Percentiles rank a stretch among this genome's conserved stretches.
These are phyloP conservation scores for Solanum virginianum DNA, from an alignment of 257 asterid genomes.

Conservation along the genomic window DNA sequence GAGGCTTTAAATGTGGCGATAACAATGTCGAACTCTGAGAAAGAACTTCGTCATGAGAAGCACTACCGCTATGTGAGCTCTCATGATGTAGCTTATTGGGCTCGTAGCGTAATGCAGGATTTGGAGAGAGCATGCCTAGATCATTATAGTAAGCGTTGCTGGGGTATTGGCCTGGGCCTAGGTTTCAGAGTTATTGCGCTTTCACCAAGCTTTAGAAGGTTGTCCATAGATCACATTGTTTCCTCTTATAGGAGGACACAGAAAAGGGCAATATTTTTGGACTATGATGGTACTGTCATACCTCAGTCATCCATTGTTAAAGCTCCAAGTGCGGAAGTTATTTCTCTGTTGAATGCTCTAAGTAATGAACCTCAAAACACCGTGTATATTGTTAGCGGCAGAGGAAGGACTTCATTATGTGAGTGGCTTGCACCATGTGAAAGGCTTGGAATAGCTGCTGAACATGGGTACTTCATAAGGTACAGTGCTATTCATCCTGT, in stretches of 20 bases:
- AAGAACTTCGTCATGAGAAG: constrained; percentile 72
- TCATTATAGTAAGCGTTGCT: constrained; percentile 72
- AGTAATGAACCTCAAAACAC: constrained; percentile 62
- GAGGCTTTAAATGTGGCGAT: constrained; percentile 66
- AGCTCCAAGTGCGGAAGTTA: constrained; percentile 58
- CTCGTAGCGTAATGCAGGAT: constrained; percentile 77
- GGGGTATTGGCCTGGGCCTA: constrained; percentile 83
- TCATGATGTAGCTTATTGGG: constrained; percentile 89
- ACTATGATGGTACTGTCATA: constrained; percentile 84
- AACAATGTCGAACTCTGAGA: constrained; percentile 55
- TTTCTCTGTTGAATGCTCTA: constrained; percentile 39
- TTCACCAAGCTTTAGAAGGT: constrained; percentile 78
- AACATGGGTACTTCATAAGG: constrained; percentile 82
- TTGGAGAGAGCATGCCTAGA: constrained; percentile 80
- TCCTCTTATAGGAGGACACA: constrained; percentile 51
- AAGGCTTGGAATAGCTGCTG: constrained; percentile 76
- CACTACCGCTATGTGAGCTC: constrained; percentile 82
- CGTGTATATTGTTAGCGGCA: constrained; percentile 78
- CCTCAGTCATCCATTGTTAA: constrained; percentile 52
- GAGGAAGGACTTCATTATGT: constrained; percentile 48
- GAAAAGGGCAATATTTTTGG: constrained; percentile 78
- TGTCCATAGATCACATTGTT: constrained; percentile 46
- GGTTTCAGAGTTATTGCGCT: constrained; percentile 76
- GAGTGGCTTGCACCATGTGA: constrained; percentile 85
- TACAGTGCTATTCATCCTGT: constrained; percentile 3